Evolutionary conservation across 306 rosid species (phyloP), one percentile per base, ranked within the genome.

Genomic region (Abrus precatorius): DNA sequence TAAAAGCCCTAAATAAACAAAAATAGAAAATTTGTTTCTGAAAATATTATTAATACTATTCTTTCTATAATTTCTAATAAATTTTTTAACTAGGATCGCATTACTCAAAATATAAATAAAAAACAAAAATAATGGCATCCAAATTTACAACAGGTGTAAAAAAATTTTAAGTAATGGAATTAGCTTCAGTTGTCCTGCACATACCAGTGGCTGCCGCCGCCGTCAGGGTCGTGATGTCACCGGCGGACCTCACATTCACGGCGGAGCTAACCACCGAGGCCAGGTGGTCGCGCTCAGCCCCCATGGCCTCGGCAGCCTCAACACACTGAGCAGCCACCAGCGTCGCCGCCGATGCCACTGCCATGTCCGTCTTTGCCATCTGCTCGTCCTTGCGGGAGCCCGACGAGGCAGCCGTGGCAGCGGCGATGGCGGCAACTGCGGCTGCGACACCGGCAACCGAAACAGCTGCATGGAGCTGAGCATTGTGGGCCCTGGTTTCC

Each of bases 381-480:
- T 87, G 89, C 84, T 93, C 97, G 0, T 92, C 98, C 56, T 93
- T 94, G 0, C 97, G 44, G 0, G 87, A 64, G 5, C 92, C 91
- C 0, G 96, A 88, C 0, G 97, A 80, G 0, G 97, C 92, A 0
- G 98, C 97, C 0, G 98, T 93, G 72, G 98, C 98, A 0, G 99
- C 97, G 0, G 97, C 97, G 0, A 93, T 90, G 1, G 99, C 98
- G 0, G 99, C 99, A 0, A 96, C 82, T 0, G 98, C 98, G 0
- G 99, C 90, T 0, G 99, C 98, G 13, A 96, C 99, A 5, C 99
- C 98, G 0, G 99, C 99, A 1, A 96, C 99, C 0, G 99, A 93
- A 56, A 96, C 77, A 0, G 99, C 97, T 0, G 99, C 99, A 41
- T 96, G 99, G 30, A 96, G 95, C 83, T 96, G 98, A 6, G 99